phyloP scores from a whole-genome alignment of 75 land plant species.

The Cunninghamia lanceolata region DNA sequence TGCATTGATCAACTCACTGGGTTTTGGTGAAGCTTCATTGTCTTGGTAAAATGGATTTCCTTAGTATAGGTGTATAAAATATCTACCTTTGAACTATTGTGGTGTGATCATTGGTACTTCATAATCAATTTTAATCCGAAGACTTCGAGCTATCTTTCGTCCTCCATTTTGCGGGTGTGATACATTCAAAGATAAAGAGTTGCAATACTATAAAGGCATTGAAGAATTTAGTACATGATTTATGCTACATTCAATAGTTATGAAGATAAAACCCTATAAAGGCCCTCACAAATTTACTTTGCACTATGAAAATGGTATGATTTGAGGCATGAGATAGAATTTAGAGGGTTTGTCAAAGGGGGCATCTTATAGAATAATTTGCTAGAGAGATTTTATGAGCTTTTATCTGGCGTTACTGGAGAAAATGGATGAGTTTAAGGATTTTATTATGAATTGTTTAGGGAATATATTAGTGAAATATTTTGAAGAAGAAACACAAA shows the following conservation, averaged over 20 bases:
- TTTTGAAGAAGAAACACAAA: too few species aligned
- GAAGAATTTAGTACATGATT: conserved; percentile 66
- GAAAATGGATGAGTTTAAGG: conserved; percentile 24
- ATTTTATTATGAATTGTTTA: conserved; percentile 42
- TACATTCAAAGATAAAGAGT: too few species aligned
- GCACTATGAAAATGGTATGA: conserved; percentile 85
- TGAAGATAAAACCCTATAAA: conserved; percentile 34
- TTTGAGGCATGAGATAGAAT: conserved; percentile 81
- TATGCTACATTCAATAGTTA: conserved; percentile 14
- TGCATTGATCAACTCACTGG: too few species aligned
- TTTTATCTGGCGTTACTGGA: conserved; percentile 41
- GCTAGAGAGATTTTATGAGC: too few species aligned
- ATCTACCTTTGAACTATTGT: too few species aligned
- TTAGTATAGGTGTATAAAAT: too few species aligned
- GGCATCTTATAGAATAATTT: neutral
- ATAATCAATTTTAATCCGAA: too few species aligned
- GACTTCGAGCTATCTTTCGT: too few species aligned
- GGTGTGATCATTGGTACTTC: too few species aligned
- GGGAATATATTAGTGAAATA: conserved; percentile 33
- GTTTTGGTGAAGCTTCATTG: too few species aligned
- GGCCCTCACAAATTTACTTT: conserved; percentile 45
- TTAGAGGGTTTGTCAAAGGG: conserved; percentile 35
- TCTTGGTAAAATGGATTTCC: too few species aligned
- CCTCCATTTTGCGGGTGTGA: too few species aligned
- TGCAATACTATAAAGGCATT: conserved; percentile 81